Evolutionary conservation across 495 filamentous ascomycete species (phyloP).

Genomic region (Aspergillus taichungensis): DNA sequence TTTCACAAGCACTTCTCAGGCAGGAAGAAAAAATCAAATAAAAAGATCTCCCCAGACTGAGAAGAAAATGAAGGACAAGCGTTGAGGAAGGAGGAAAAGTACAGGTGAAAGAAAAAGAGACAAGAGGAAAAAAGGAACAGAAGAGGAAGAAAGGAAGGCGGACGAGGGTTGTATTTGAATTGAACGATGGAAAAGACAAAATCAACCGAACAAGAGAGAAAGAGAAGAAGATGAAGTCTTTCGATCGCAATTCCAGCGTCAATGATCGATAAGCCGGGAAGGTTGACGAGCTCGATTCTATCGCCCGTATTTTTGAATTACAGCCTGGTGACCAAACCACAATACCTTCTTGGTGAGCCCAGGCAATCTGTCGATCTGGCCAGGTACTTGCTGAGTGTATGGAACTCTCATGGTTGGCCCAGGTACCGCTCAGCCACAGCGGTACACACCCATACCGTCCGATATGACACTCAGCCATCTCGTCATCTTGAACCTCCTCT

Average conservation of each 20-base stretch:
- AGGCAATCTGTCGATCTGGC: conserved; percentile 13
- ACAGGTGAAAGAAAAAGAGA: too few species aligned
- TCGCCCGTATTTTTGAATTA: not conserved
- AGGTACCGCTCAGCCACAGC: conserved; percentile 5
- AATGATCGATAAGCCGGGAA: conserved; percentile 14
- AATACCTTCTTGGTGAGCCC: not conserved
- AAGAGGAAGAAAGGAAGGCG: conserved; percentile 7
- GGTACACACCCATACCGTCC: not conserved
- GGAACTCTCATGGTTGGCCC: not conserved
- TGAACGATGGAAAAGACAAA: too few species aligned
- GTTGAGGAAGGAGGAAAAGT: too few species aligned
- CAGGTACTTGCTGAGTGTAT: conserved; percentile 9
- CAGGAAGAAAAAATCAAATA: not conserved
- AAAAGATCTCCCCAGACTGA: too few species aligned
- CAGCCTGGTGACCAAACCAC: conserved; percentile 7
- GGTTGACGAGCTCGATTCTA: conserved; percentile 5
- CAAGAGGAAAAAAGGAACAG: conserved; percentile 4
- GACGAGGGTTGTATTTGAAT: too few species aligned
- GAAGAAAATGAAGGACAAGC: conserved; percentile 8
- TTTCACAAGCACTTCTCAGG: not conserved
- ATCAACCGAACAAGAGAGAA: too few species aligned
- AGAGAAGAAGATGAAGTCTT: conserved; percentile 6
- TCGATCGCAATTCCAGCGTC: not conserved
- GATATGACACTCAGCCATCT: not conserved
- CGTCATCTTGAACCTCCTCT: too few species aligned